Evolutionary conservation across 495 filamentous ascomycete genomes (phyloP), one percentile per base, ranked within the genome.

Genomic region (Penicillium flavigenum): DNA sequence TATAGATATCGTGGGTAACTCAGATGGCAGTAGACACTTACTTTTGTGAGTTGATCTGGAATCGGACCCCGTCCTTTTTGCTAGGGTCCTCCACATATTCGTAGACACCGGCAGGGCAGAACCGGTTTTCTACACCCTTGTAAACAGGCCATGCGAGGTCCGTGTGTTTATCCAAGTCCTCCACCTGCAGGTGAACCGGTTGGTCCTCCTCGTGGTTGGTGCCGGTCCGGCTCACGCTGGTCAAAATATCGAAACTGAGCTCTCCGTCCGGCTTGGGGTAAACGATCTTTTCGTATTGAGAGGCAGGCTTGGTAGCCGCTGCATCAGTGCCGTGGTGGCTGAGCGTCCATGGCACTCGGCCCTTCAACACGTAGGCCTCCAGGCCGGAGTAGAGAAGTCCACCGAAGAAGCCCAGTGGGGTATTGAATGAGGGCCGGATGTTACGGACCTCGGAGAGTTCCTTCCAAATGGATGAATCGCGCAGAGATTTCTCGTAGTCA

Each of bases 181-280:
- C 81, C 56, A 98, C 95, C 74, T 93, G 89, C 62, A 99, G 75
- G 69, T 99, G 94, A 46, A 95, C 90, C 0, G 94, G 94, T 76
- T 99, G 92, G 73, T 99, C 94, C 73, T 99, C 94, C 73, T 98
- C 95, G 71, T 99, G 94, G 73, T 98, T 99, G 39, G 94, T 99
- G 2, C 94, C 95, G 2, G 93, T 98, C 47, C 95, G 83, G 58
- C 85, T 92, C 6, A 99, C 94, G 60, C 85, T 91, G 4, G 94
- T 99, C 66, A 99, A 69, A 55, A 99, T 96, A 65, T 99, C 94
- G 65, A 99, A 99, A 50, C 83, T 88, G 67, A 98, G 85, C 74
- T 94, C 86, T 29, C 91, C 90, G 68, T 99, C 94, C 0, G 94
- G 93, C 75, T 98, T 99, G 51, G 89, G 89, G 64, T 99, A 99